Percentiles rank a stretch among this genome's conserved stretches.
Conservation (phyloP, 768 basidiomycete species). For the Candolleomyces efflorescens region DNA sequence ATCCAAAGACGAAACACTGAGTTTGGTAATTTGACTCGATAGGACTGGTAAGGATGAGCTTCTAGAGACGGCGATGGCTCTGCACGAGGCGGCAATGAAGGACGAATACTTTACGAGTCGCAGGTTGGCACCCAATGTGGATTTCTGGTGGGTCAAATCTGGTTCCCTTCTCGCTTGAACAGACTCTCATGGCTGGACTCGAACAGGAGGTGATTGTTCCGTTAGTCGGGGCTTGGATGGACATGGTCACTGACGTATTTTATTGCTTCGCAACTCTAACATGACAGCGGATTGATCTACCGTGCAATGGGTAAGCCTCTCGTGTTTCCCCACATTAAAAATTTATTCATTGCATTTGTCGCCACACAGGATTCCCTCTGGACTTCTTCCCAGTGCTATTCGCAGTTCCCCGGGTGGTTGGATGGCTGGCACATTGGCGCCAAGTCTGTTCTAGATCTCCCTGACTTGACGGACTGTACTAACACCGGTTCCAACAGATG, state of each 20-base stretch:
- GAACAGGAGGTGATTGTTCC: constrained; percentile 50
- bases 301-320: constrained; percentile 73
- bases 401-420: constrained; percentile 87
- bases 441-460: constrained; percentile 42
- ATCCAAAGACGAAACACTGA: not conserved
- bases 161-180: constrained; percentile 3
- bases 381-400: constrained; percentile 96
- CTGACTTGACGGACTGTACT: not conserved
- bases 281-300: constrained; percentile 75
- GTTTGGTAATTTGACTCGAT: not conserved
- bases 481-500: constrained; percentile 47
- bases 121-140: constrained; percentile 84
- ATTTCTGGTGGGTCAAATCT: constrained; percentile 67
- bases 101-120: constrained; percentile 87
- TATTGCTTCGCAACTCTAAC: not conserved
- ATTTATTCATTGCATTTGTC: not conserved
- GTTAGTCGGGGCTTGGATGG: constrained; percentile 7
- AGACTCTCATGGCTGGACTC: constrained; percentile 6
- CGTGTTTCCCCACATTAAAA: not conserved
- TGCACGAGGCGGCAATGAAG: constrained; percentile 85
- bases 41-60: constrained; percentile 85
- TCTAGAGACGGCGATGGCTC: constrained; percentile 82
- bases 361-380: constrained; percentile 71
- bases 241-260: not conserved
- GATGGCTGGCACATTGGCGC: constrained; percentile 92